A percentile compares a stretch with the other conserved stretches of the same genome.
Conservation (phyloP, 805 yeast genomes). For the Teunomyces cretensis region DNA sequence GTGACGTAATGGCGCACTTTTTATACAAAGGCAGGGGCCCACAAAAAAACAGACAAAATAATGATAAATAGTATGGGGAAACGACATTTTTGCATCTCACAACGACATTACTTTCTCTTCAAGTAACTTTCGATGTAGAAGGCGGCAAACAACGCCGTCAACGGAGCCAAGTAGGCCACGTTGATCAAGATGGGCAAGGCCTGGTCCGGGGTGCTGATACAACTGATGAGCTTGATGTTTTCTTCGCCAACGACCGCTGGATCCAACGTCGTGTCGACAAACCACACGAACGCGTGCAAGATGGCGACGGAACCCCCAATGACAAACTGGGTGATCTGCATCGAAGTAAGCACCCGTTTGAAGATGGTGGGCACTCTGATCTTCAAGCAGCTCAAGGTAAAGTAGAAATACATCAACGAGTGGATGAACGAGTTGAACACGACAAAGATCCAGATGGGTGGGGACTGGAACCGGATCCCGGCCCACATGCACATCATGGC, state of each 20-base stretch:
- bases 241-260: slow-evolving; percentile 23
- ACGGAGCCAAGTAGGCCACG: slow-evolving; percentile 64
- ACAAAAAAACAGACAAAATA: neutral
- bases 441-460: slow-evolving; percentile 80
- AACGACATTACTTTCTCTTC: slow-evolving; percentile 18
- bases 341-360: slow-evolving; percentile 60
- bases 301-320: slow-evolving; percentile 70
- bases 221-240: slow-evolving; percentile 37
- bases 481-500: slow-evolving; percentile 84
- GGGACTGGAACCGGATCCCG: slow-evolving; percentile 65
- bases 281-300: slow-evolving; percentile 59
- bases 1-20: neutral
- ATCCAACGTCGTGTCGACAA: slow-evolving; percentile 43
- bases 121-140: slow-evolving; percentile 62
- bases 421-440: slow-evolving; percentile 79
- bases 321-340: slow-evolving; percentile 69
- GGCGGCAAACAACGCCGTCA: slow-evolving; percentile 63
- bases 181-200: slow-evolving; percentile 62
- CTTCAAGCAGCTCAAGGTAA: slow-evolving; percentile 57
- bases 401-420: slow-evolving; percentile 71
- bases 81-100: too few relatives aligned
- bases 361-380: slow-evolving; percentile 55
- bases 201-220: slow-evolving; percentile 59
- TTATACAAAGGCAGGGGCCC: neutral
- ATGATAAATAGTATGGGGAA: neutral